Conservation (phyloP, 768 basidiomycete species). For the Trametes coccinea region DNA sequence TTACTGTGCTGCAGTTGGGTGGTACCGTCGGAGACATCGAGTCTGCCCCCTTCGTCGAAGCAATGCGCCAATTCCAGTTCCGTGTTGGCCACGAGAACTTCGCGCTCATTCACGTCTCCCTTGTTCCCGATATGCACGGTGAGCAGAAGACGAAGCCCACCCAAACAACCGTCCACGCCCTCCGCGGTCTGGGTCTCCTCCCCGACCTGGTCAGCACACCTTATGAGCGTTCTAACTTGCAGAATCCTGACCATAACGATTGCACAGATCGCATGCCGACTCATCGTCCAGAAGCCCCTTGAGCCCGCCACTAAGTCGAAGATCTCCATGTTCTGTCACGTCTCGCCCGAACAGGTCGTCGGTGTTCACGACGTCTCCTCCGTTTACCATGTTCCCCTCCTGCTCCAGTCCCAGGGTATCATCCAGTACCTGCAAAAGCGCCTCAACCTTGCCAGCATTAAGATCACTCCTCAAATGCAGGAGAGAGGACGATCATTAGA, state of each 20-base stretch:
- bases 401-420: constrained; percentile 92
- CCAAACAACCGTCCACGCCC: constrained; percentile 92
- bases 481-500: constrained; percentile 67
- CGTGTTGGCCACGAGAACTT: constrained; percentile 96
- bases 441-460: constrained; percentile 66
- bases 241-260: background rate
- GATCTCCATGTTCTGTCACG: constrained; percentile 99
- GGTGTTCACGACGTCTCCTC: constrained; percentile 96
- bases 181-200: constrained; percentile 88
- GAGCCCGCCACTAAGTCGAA: constrained; percentile 87
- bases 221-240: background rate
- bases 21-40: constrained; percentile 99
- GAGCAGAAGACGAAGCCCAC: constrained; percentile 99
- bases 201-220: constrained; percentile 77
- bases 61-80: constrained; percentile 99
- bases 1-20: constrained; percentile 66
- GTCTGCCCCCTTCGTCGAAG: constrained; percentile 96
- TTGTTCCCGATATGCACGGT: constrained; percentile 98
- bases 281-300: constrained; percentile 79
- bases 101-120: constrained; percentile 93
- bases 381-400: constrained; percentile 94
- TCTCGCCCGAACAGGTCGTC: constrained; percentile 83
- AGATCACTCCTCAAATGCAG: constrained; percentile 55
- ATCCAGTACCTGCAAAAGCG: constrained; percentile 79
- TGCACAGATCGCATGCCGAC: constrained; percentile 86